Base-by-base conservation (phyloP, 768 basidiomycete genomes). In the Mycena filopes region DNA sequence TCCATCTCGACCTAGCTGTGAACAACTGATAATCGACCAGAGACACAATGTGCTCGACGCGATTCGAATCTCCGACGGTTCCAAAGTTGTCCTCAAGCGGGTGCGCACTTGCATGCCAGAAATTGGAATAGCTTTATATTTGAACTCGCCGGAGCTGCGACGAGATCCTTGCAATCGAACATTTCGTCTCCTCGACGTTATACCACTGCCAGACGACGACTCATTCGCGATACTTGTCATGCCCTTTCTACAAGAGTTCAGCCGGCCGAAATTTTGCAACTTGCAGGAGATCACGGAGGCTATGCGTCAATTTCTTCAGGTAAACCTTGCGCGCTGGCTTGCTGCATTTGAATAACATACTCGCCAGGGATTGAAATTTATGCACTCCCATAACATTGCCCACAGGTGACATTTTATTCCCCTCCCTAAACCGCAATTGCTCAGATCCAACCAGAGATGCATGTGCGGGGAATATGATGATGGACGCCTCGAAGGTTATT, bases 281-380 rank as follows among this genome's bases (percentile, higher is more conserved):
- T 33, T 68, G 18, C 60, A 46, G 16, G 72, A 73, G 40, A 33
- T 62, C 40, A n/a, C 54, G 0, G 71, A 72, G 23, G 60, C 63
- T 10, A 33, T 67, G 40, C 36, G 58, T 13, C 71, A 72, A 56
- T 59, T 65, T 33, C 46, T 72, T 13, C 55, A 70, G 57, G 67
- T 45, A 36, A 48, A 26, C 26, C 33, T 50, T 20, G 8, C 21
- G 26, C 45, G 43, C 13, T 26, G 16, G 41, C 38, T 12, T 20
- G 11, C 0, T 21, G n/a, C n/a, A 61, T 47, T 15, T 48, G 12
- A 13, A 12, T 48, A 41, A 28, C 21, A n/a, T 43, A n/a, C 15
- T 21, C 23, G 18, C 33, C 1, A 29, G 68, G 59, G 67, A 58
- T 12, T 56, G 62, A 20, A 58, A 29, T 70, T 68, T 41, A 65